Conservation (phyloP, 768 basidiomycete genomes). For the Phaeolepiota aurea region DNA sequence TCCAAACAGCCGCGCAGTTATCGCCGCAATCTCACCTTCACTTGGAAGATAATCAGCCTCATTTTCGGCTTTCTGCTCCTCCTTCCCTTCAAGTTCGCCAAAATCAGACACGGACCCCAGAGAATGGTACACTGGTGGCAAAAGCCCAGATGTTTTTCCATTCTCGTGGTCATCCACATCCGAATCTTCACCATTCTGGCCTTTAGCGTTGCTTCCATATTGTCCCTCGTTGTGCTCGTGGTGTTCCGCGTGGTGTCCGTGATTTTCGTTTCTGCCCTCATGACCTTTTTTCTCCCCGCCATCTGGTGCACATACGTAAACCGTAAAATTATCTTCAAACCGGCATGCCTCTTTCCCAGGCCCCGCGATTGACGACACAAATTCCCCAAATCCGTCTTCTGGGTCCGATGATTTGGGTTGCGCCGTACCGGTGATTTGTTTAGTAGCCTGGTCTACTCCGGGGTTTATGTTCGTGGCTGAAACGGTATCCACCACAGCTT, state of each 20-base stretch:
- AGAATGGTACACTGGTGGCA: slow-evolving; percentile 31
- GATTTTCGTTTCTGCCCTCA: too few species aligned
- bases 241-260: too few species aligned
- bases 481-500: background rate
- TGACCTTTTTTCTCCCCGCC: slow-evolving; percentile 1
- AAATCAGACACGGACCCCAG: slow-evolving; percentile 56
- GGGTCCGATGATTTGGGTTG: background rate
- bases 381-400: too few species aligned
- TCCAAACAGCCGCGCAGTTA: slow-evolving; percentile 45
- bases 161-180: background rate
- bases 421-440: background rate
- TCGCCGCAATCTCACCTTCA: slow-evolving; percentile 37
- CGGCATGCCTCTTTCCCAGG: slow-evolving; percentile 8
- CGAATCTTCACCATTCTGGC: background rate
- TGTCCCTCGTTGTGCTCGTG: too few species aligned
- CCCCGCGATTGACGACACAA: background rate
- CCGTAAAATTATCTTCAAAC: slow-evolving; percentile 78
- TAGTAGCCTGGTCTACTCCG: background rate
- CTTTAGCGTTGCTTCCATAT: background rate
- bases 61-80: background rate
- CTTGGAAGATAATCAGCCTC: slow-evolving; percentile 39
- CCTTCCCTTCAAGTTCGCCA: slow-evolving; percentile 14
- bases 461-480: background rate
- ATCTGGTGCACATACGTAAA: slow-evolving; percentile 60
- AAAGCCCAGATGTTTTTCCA: background rate